Evolutionary conservation across 176 grass and related monocot species (phyloP), one percentile per base, ranked within the genome.

Genomic region (Bolboschoenus planiculmis): DNA sequence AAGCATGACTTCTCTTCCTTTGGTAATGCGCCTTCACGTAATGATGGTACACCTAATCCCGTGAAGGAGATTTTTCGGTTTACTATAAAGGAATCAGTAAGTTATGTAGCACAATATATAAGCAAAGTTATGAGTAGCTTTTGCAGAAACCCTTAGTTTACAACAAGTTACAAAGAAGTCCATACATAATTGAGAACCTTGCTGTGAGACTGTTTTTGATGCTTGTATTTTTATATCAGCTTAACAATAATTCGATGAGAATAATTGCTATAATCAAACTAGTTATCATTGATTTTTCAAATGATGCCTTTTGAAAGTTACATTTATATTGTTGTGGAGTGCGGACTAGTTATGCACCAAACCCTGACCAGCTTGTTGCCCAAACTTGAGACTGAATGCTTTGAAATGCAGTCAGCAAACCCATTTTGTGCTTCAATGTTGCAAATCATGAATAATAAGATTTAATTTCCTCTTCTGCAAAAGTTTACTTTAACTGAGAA

Each of bases 1-100:
- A 88, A 75, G 75, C 95, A 97, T 80, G 81, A 97, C 87, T 97
- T 94, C 79, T 89, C 87, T 83, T 97, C 95, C 78, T 97, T 97
- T 70, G 90, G 92, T 48, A 97, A 94, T 90, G 85, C 14, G 11
- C 79, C 87, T 44, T 86, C 84, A 78, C 88, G 80, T 70, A 91
- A 91, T 77, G 95, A 97, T 81, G 78, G 90, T 80, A 61, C 84
- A 11, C 88, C 81, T 30, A 82, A 86, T 84, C 87, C 92, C 7
- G 78, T 92, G 78, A 97, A 97, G 87, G 86, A 90, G 85, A 94
- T 97, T 71, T 84, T 89, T 57, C 85, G 88, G 24, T 97, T 94
- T 83, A 85, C 92, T 83, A 85, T 97, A 76, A 87, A 55, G 81
- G 88, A 97, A 89, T 86, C 86, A 87, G 95, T 97, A 89, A 78